Evolutionary conservation across 2,329 filamentous ascomycete species (phyloP), one percentile per base, ranked within the genome.

Genomic region (Furcasterigmium sp.): DNA sequence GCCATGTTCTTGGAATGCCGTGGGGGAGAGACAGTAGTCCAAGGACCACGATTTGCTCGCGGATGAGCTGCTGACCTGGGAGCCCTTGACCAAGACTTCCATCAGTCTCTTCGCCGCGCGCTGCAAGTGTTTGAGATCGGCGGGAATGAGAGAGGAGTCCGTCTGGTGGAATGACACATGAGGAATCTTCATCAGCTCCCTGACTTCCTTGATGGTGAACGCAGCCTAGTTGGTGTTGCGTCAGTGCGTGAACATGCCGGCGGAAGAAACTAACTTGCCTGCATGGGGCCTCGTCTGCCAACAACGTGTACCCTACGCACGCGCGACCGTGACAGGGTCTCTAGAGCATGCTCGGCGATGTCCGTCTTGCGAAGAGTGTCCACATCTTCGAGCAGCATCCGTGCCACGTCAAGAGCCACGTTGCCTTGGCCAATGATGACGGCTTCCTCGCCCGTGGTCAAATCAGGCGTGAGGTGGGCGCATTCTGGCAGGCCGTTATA

Each of bases 401-500:
- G 79, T 2, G 91, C 90, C 14, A 98, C 87, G 61, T 98, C 93
- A 38, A 98, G 70, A 1, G 93, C 93, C 8, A 98, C 93, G 64
- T 98, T 98, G 14, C 93, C 93, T 58, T 98, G 91, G 2, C 93
- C 93, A 50, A 98, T 82, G 38, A 98, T 76, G 25, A 96, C 80
- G 2, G 88, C 93, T 48, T 91, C 84, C 40, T 95, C 88, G 1
- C 85, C 86, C 9, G 73, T 70, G 1, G 80, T 77, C 20, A 97
- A 73, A 56, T 89, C 78, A 0, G 90, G 87, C n/a, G 76, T 69
- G 8, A 95, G 68, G 53, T 76, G 64, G 17, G 84, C 77, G 58
- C 87, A 87, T 53, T 94, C 87, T 0, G 93, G 93, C 3, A 95
- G 74, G 3, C 93, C 93, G 62, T 98, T 98, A 64, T 98, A 98